Percentiles rank a stretch among this genome's conserved stretches.
These are phyloP conservation scores for Coniochaeta pulveracea DNA, from an alignment of 2,329 filamentous ascomycete species.

Conservation along the genomic window DNA sequence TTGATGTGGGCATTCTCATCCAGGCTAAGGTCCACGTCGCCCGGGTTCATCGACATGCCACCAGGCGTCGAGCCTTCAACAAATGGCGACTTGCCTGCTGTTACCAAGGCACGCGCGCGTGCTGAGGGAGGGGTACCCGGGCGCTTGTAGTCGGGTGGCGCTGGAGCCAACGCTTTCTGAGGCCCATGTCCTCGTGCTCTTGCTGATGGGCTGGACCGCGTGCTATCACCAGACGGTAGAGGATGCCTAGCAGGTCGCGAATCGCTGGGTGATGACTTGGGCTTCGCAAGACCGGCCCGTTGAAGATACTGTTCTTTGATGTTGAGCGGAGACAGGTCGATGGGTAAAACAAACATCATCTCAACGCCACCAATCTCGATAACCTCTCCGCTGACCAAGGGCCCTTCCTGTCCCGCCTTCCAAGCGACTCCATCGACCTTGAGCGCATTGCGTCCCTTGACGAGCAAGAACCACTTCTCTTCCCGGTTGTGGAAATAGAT, in stretches of 20 bases:
- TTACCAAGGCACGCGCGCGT: constrained; percentile 19
- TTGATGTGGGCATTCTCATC: constrained; percentile 87
- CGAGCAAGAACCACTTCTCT: constrained; percentile 70
- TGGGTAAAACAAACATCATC: constrained; percentile 97
- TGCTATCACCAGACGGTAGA: constrained; percentile 14
- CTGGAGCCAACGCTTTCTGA: constrained; percentile 44
- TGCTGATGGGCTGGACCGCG: constrained; percentile 14
- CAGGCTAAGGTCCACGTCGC: constrained; percentile 63
- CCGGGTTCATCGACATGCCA: constrained; percentile 34
- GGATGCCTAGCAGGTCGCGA: constrained; percentile 12
- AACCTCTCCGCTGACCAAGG: constrained; percentile 75
- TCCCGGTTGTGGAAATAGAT: constrained; percentile 60
- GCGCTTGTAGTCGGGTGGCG: constrained; percentile 47
- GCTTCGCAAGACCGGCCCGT: constrained; percentile 44
- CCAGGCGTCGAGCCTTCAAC: constrained; percentile 23
- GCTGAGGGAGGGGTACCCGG: constrained; percentile 48
- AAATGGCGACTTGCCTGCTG: constrained; percentile 26
- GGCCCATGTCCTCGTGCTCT: constrained; percentile 18
- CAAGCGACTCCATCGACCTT: constrained; percentile 67
- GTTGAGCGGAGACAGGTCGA: constrained; percentile 51
- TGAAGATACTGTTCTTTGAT: constrained; percentile 61
- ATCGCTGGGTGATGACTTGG: constrained; percentile 12
- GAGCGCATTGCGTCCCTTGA: constrained; percentile 86
- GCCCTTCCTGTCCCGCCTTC: constrained; percentile 52
- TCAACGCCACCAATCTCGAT: constrained; percentile 87